Base-by-base conservation (phyloP, 2,329 filamentous ascomycete species). In the Pestalotiopsis sp. region DNA sequence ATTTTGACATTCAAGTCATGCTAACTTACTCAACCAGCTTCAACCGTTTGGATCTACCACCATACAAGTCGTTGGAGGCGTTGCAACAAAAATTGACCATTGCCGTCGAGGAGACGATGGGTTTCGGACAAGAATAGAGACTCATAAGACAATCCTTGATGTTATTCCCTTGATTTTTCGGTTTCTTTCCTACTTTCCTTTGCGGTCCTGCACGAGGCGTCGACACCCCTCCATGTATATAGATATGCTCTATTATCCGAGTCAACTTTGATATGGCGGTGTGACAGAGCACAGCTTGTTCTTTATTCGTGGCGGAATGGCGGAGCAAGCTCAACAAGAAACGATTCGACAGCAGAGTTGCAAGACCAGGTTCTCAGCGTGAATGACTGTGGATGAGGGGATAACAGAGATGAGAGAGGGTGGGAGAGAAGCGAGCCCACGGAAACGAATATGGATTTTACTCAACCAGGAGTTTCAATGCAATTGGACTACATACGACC, bases 101-200 rank as follows among this genome's bases (percentile, higher is more conserved):
- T 81, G 96, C 96, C 30, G 96, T 99, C 66, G 96, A 99, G 82
- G 96, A 99, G 84, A 99, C 96, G 0, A 94, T 99, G 85, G 96
- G 96, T 70, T 99, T 99, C 79, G 96, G 96, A 72, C 96, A 99
- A 84, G 96, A 99, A 84, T 99, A 94, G 57, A 30, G 58, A 59
- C 24, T 56, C 40, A 11, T 14, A 13, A 20, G 13, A 39, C 22
- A 24, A 14, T 65, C 24, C 39, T 65, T 14, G 17, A n/a, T 17
- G 26, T 10, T 48, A 22, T 48, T 22, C 26, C 26, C 17, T 52
- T 24, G 11, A 20, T 65, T 65, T 26, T 30, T 39, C 26, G 26
- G 26, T 66, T 48, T 59, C 26, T 58, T 65, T 58, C n/a, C 26
- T 24, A 22, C 13, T 35, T 35, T 24, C 57, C n/a, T 48, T 48